Conservation (phyloP, 805 yeast genomes). For the Starmerella vaccinii region DNA sequence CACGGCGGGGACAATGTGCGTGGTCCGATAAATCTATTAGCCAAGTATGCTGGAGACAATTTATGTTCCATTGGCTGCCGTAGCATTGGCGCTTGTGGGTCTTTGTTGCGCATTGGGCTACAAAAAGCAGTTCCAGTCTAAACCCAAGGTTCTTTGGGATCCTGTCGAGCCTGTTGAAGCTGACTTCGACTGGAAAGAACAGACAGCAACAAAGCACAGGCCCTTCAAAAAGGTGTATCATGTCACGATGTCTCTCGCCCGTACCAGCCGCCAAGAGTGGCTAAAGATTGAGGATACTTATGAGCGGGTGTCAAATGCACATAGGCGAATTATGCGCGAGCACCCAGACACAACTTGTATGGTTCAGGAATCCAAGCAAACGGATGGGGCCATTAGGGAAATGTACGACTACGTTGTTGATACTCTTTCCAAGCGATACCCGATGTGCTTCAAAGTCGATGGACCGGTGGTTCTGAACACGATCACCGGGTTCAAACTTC, state of each 20-base stretch:
- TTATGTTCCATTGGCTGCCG: background rate
- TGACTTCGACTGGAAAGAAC: slow-evolving; percentile 8
- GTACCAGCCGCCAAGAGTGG: slow-evolving; percentile 44
- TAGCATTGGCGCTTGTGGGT: background rate
- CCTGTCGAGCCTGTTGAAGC: slow-evolving; percentile 5
- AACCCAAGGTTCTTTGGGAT: background rate
- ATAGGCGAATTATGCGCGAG: slow-evolving; percentile 31
- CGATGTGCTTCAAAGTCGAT: slow-evolving; percentile 38
- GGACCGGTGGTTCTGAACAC: slow-evolving; percentile 11
- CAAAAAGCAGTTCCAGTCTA: background rate
- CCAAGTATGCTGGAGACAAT: background rate
- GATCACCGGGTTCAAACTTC: slow-evolving; percentile 16
- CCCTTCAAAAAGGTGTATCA: slow-evolving; percentile 53
- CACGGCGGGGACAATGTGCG: background rate
- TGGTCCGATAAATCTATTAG: background rate
- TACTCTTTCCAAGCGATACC: slow-evolving; percentile 41
- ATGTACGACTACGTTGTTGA: slow-evolving; percentile 37
- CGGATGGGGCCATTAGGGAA: slow-evolving; percentile 36
- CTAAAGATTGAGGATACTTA: slow-evolving; percentile 54
- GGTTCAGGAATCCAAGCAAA: slow-evolving; percentile 7
- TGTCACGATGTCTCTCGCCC: slow-evolving; percentile 52
- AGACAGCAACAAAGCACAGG: slow-evolving; percentile 29
- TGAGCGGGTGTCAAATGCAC: slow-evolving; percentile 35
- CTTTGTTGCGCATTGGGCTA: background rate
- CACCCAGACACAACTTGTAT: slow-evolving; percentile 11